phyloP scores from a whole-genome alignment of 306 rosid genomes.

The Acmispon strigosus region DNA sequence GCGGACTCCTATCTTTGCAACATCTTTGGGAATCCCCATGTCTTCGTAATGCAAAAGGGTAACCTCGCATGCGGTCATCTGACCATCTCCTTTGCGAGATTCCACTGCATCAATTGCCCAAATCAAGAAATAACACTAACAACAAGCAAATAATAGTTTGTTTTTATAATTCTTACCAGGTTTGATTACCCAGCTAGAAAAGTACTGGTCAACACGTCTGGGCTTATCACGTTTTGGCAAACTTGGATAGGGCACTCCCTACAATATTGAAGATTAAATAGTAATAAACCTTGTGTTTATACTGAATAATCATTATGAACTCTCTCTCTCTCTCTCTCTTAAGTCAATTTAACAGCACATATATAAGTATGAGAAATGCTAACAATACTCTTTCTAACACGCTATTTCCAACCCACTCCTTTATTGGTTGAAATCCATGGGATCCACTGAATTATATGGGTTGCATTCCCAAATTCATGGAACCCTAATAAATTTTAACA shows the following conservation, averaged over 20 bases:
- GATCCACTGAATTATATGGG: too few relatives aligned
- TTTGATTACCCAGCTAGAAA: constrained; percentile 90
- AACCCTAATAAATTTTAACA: too few relatives aligned
- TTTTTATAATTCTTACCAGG: constrained; percentile 53
- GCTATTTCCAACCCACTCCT: too few relatives aligned
- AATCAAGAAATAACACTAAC: neutral
- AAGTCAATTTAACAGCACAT: neutral
- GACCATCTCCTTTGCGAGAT: constrained; percentile 91
- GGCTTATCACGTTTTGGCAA: constrained; percentile 94
- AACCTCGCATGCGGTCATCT: constrained; percentile 85
- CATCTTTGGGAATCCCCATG: constrained; percentile 99
- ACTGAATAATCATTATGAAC: neutral
- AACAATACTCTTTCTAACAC: too few relatives aligned
- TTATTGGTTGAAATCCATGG: too few relatives aligned
- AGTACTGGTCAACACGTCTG: constrained; percentile 81
- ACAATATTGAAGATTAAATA: constrained; percentile 29
- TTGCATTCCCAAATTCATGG: too few relatives aligned
- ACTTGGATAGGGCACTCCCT: constrained; percentile 79
- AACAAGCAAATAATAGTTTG: neutral
- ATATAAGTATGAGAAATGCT: neutral
- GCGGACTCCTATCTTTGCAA: constrained; percentile 93
- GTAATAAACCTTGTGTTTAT: constrained; percentile 11
- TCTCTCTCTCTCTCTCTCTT: neutral
- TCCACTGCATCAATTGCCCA: constrained; percentile 59
- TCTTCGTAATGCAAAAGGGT: constrained; percentile 87